Evolutionary conservation across 2,329 filamentous ascomycete genomes (phyloP), one percentile per base, ranked within the genome.

Genomic region (Alternaria incomplexa): DNA sequence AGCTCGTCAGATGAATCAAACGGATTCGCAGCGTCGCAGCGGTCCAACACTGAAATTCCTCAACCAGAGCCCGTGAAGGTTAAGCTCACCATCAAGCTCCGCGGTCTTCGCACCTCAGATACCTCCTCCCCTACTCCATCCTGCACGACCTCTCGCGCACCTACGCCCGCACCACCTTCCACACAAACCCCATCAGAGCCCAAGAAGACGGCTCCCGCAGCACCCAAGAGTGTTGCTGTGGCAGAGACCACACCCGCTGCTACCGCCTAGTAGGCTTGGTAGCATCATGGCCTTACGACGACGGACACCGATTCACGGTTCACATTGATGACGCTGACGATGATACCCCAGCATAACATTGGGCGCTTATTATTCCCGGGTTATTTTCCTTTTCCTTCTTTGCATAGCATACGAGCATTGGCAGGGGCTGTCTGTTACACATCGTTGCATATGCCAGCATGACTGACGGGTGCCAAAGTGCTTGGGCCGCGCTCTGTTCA

Each of bases 1-100:
- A 76, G 75, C 68, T 78, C 78, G 25, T 78, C 76, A 8, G 72
- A 79, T 58, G 75, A 78, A 60, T 77, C 77, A 13, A 74, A 75
- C 51, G 71, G 71, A 13, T 68, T 73, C 28, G 62, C 72, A 8
- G 63, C 67, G 20, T 76, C 74, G 46, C 74, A 77, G 56, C 69
- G 70, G 50, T 66, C 74, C 10, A 67, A 68, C 23, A 56, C 67
- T 9, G 66, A 73, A n/a, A 63, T 71, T 40, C 68, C 73, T 10
- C 63, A 64, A 13, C 58, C 64, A 28, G 66, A 64, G 22, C 63
- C 61, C n/a, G 61, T 63, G 26, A 75, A 68, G 61, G 69, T 72
- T 11, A 76, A 73, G 64, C 68, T 76, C 25, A 76, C 72, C 26
- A 73, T 76, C 63, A 77, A 76, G 65, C 73, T 76, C 52, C 73